Evolutionary conservation across 768 basidiomycete species (phyloP).

Genomic region (Suillus clintonianus): DNA sequence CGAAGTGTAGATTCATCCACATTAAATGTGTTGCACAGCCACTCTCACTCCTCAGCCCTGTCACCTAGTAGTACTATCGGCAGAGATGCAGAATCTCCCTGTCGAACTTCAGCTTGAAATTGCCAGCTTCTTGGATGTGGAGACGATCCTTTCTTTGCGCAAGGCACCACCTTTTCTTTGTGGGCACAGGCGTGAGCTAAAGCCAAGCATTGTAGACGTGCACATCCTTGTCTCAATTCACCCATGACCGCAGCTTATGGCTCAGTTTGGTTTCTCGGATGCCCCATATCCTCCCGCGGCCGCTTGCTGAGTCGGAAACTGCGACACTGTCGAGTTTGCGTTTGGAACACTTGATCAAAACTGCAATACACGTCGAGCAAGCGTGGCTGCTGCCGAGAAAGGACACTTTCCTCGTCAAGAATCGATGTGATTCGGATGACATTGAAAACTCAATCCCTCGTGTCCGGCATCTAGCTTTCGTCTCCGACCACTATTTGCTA

Average conservation of each 20-base stretch:
- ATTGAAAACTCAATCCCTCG: background rate
- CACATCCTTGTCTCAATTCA: slow-evolving; percentile 18
- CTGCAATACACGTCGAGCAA: slow-evolving; percentile 14
- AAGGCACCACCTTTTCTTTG: slow-evolving; percentile 9
- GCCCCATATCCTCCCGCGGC: slow-evolving; percentile 13
- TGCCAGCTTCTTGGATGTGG: slow-evolving; percentile 13
- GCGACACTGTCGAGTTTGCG: slow-evolving; percentile 8
- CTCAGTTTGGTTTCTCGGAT: slow-evolving; percentile 12
- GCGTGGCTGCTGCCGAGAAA: slow-evolving; percentile 18
- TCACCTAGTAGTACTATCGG: no score
- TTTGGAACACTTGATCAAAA: slow-evolving; percentile 16
- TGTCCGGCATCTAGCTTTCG: slow-evolving; percentile 12
- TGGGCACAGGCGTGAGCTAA: background rate
- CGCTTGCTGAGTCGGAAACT: slow-evolving; percentile 16
- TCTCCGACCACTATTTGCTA: slow-evolving; percentile 23
- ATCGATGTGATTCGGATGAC: background rate
- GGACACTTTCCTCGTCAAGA: background rate
- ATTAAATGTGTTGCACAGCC: background rate
- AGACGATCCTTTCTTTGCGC: slow-evolving; percentile 19
- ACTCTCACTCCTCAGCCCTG: background rate
- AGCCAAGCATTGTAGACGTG: slow-evolving; percentile 21
- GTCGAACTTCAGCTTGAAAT: slow-evolving; percentile 19
- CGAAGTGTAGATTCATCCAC: background rate
- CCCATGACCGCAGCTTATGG: slow-evolving; percentile 20
- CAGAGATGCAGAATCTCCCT: slow-evolving; percentile 12